Evolutionary conservation across 805 yeast species (phyloP).

Genomic region (Kluyveromyces nonfermentans): DNA sequence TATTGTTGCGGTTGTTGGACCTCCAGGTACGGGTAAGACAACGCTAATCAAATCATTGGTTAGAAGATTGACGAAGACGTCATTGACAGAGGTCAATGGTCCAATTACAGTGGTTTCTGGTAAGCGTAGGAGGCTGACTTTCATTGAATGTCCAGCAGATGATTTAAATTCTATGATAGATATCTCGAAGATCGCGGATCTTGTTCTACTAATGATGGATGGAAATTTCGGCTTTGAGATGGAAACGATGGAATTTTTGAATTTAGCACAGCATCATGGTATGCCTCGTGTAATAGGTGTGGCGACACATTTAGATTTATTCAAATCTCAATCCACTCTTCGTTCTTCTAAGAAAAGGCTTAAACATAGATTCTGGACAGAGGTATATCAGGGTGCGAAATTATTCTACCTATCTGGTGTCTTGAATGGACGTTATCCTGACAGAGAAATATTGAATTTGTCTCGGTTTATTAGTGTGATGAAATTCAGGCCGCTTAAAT

Average conservation of each 20-base stretch:
- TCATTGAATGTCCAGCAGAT: constrained; percentile 77
- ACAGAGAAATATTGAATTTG: constrained; percentile 84
- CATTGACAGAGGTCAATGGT: constrained; percentile 80
- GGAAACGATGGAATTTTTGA: constrained; percentile 99
- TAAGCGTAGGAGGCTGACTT: constrained; percentile 83
- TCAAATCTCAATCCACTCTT: constrained; percentile 80
- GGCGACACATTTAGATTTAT: constrained; percentile 90
- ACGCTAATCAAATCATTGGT: constrained; percentile 85
- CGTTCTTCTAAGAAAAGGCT: constrained; percentile 86
- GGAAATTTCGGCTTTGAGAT: constrained; percentile 97
- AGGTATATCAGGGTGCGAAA: constrained; percentile 97
- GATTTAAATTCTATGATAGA: constrained; percentile 95
- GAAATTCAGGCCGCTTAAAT: constrained; percentile 97
- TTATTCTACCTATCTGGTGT: constrained; percentile 91
- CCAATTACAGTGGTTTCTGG: constrained; percentile 97
- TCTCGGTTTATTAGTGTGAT: constrained; percentile 90
- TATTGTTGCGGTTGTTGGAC: constrained; percentile 94
- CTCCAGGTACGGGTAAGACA: constrained; percentile 97
- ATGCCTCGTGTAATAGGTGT: constrained; percentile 96
- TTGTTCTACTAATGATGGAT: constrained; percentile 81
- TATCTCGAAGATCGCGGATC: constrained; percentile 89
- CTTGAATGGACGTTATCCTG: constrained; percentile 94
- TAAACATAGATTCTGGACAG: constrained; percentile 97
- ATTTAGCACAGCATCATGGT: constrained; percentile 95
- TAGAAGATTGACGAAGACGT: constrained; percentile 78